Base-by-base conservation (phyloP, 441 rosid species). In the Rhodomyrtus psidioides region DNA sequence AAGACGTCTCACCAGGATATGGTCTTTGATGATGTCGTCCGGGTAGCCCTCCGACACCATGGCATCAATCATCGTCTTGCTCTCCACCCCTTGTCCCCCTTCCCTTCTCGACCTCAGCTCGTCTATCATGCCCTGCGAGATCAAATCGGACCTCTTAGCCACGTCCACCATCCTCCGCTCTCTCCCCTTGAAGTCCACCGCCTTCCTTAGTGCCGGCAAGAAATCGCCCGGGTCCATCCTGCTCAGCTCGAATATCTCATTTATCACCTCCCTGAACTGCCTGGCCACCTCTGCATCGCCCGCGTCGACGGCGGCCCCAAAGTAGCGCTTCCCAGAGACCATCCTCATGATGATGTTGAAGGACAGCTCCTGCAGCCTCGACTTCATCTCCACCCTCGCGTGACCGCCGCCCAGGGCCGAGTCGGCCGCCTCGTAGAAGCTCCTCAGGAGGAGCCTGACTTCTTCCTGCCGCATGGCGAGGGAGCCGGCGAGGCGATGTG, bases 291-390 rank as follows among this genome's bases (percentile, higher is more conserved):
- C 86, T 3, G 56, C 15, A 10, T 85, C 81, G 21, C 74, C 87
- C 21, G 21, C 85, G 3, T 85, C 89, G 12, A 2, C 24, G 23
- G 6, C 54, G 2, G 79, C 82, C 28, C 90, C 88, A 26, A 81
- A 79, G 26, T 88, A 87, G 53, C 85, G 83, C 81, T 90, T 87
- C 84, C 89, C 88, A 2, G 90, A 39, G 30, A 87, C 28, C 86
- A 88, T 81, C 85, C 89, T 79, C 88, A 65, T 90, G 30, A 90
- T 65, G 19, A 87, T 44, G 83, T 87, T 88, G 59, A 90, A 87
- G 53, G 90, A n/a, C 62, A 90, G 81, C 83, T 60, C 89, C 39
- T 85, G 82, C 17, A 88, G 39, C 65, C 85, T 84, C 17, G 76
- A 57, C 62, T 42, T 82, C 82, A 86, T 70, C 46, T 86, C 86